These are phyloP conservation scores for Pyricularia sp. DNA, from an alignment of 2,329 filamentous ascomycete species.

Conservation along the genomic window DNA sequence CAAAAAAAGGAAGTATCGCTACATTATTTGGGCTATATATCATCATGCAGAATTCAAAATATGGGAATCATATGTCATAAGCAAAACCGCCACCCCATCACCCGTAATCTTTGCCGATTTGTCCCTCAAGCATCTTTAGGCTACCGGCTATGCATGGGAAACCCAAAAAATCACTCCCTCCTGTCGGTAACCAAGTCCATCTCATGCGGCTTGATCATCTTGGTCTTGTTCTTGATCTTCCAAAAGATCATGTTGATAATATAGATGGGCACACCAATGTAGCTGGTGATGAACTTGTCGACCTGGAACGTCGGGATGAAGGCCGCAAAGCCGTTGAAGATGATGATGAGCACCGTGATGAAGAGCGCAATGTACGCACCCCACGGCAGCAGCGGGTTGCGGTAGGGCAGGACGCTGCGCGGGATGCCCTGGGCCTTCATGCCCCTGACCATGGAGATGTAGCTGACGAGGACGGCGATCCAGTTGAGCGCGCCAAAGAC, in stretches of 20 bases:
- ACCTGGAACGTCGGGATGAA: slow-evolving; percentile 51
- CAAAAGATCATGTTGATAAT: slow-evolving; percentile 50
- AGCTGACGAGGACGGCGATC: slow-evolving; percentile 25
- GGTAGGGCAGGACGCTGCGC: slow-evolving; percentile 21
- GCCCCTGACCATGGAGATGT: slow-evolving; percentile 24
- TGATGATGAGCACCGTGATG: slow-evolving; percentile 31
- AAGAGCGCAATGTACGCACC: slow-evolving; percentile 19
- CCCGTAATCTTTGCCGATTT: not conserved
- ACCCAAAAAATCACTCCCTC: not conserved
- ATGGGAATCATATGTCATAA: not conserved
- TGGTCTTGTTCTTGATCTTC: slow-evolving; percentile 48
- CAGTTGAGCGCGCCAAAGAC: slow-evolving; percentile 30
- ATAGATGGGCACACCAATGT: slow-evolving; percentile 23
- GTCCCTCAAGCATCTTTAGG: not conserved
- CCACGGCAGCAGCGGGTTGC: slow-evolving; percentile 24
- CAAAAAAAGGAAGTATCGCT: not conserved
- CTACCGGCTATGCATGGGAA: not conserved
- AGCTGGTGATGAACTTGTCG: slow-evolving; percentile 49
- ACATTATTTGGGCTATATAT: not conserved
- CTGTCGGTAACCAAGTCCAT: slow-evolving; percentile 26
- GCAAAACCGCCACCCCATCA: not conserved
- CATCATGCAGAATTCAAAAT: not conserved
- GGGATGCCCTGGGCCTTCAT: slow-evolving; percentile 23
- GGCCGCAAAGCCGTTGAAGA: slow-evolving; percentile 50
- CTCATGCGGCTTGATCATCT: slow-evolving; percentile 34